A percentile compares a stretch with the other conserved stretches of the same genome.
Evolutionary conservation across 2,329 filamentous ascomycete genomes (phyloP).

Genomic region (Septoria petroselini): DNA sequence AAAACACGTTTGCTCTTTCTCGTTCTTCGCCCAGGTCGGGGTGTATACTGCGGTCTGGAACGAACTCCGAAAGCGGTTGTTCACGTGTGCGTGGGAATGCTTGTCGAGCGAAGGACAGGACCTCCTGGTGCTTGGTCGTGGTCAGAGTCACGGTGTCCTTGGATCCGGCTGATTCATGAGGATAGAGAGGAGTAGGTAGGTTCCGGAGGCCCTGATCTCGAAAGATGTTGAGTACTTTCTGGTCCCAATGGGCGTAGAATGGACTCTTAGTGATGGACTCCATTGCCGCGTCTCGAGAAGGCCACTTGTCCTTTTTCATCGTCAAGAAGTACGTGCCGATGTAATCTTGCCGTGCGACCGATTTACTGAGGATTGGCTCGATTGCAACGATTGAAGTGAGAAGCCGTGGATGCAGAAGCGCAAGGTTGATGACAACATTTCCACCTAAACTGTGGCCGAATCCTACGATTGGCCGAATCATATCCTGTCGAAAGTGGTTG

Average conservation of each 20-base stretch:
- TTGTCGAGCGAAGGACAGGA: conserved; percentile 68
- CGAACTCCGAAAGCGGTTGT: background rate
- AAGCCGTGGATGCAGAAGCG: conserved; percentile 73
- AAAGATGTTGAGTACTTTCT: conserved; percentile 69
- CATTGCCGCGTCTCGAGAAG: conserved; percentile 64
- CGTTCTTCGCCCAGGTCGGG: conserved; percentile 3
- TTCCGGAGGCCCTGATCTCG: conserved; percentile 65
- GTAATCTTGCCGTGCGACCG: conserved; percentile 34
- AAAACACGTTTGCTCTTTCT: conserved; percentile 50
- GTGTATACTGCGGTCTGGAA: background rate
- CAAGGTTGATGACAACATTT: conserved; percentile 65
- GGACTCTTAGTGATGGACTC: conserved; percentile 61
- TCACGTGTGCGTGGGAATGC: conserved; percentile 40
- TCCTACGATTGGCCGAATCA: conserved; percentile 75
- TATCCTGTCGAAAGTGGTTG: conserved; percentile 72
- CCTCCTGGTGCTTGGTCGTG: conserved; percentile 82
- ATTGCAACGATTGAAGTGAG: conserved; percentile 53
- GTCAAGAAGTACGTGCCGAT: conserved; percentile 59
- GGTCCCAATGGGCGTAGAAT: conserved; percentile 78
- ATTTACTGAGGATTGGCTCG: conserved; percentile 70
- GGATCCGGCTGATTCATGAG: conserved; percentile 25
- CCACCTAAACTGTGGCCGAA: conserved; percentile 85
- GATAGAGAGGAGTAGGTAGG: conserved; percentile 61
- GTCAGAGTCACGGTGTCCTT: conserved; percentile 58
- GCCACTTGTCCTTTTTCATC: conserved; percentile 73